Conservation (phyloP, 768 basidiomycete genomes). For the Amanita pseudoporphyria region DNA sequence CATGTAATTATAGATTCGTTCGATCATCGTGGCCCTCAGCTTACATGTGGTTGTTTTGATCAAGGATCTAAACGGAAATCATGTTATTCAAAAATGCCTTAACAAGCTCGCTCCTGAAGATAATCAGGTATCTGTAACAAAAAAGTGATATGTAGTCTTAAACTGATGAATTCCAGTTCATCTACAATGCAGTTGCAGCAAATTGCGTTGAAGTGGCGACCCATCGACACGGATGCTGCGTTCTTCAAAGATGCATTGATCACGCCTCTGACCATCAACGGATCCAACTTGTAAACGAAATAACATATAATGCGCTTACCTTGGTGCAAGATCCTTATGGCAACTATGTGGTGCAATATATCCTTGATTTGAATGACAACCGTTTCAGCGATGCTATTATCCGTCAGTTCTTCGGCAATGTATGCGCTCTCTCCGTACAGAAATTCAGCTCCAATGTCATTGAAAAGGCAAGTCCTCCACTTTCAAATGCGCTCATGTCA, state of each 20-base stretch:
- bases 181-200: slow-evolving; percentile 97
- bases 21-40: slow-evolving; percentile 93
- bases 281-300: slow-evolving; percentile 95
- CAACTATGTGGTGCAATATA: slow-evolving; percentile 97
- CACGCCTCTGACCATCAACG: slow-evolving; percentile 96
- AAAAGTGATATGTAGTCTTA: not conserved
- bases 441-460: slow-evolving; percentile 99
- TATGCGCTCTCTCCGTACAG: slow-evolving; percentile 95
- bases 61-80: slow-evolving; percentile 96
- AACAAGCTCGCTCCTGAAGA: slow-evolving; percentile 98
- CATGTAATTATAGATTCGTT: slow-evolving; percentile 82
- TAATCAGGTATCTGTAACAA: slow-evolving; percentile 62
- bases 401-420: slow-evolving; percentile 94
- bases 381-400: slow-evolving; percentile 97
- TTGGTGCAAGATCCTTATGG: slow-evolving; percentile 97
- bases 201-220: slow-evolving; percentile 99
- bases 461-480: slow-evolving; percentile 57
- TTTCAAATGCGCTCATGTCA: not conserved
- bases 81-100: slow-evolving; percentile 98
- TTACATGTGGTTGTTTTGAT: slow-evolving; percentile 97
- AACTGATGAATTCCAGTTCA: slow-evolving; percentile 54
- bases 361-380: slow-evolving; percentile 96
- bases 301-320: slow-evolving; percentile 95
- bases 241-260: slow-evolving; percentile 95
- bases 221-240: slow-evolving; percentile 97